Base-by-base conservation (phyloP, 192 early-diverging fungal genomes). In the Coemansia guatemalensis region DNA sequence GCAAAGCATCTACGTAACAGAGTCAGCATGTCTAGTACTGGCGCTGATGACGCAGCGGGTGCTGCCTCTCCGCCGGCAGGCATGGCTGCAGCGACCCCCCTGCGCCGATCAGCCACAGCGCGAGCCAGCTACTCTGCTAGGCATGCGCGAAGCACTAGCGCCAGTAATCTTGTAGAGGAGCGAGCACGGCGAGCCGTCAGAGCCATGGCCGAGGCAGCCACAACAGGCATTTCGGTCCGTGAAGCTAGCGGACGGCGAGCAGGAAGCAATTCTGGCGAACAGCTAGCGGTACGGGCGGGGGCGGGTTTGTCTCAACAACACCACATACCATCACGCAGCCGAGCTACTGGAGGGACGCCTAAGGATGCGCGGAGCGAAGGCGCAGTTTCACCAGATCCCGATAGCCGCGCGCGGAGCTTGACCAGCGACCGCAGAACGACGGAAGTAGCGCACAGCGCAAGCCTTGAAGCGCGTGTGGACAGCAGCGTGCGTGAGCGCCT, bases 401-500 rank as follows among this genome's bases (percentile, higher is more conserved):
- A 80, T 20, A 51, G 62, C 35, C 77, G 77, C 35, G 62, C 77
- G 21, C 77, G 73, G 26, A 80, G 77, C 54, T 56, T 80, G 68
- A 71, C 71, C 0, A 53, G 35, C 60, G 77, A 68, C 54, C 53
- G 52, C 11, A 64, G 57, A 27, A 55, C 77, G 1, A 53, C 62
- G n/a, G 62, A 55, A n/a, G 35, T 65, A 17, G 68, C 64, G 8
- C 77, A 68, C 58, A 74, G 77, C 50, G 77, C 77, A 22, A 80
- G 77, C 58, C 68, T 80, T 41, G 77, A 80, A 55, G 72, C 77
- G 27, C 73, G 74, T n/a, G 50, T 76, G 41, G 69, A 69, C 67
- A 44, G 53, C 33, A 57, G 29, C 14, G 72, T 62, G 60, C 79
- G 73, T 5, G 54, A 53, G 21, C 29, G 57, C 21, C 53, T 75